phyloP scores from a whole-genome alignment of 805 yeast species.

The Starmera dryadoides region DNA sequence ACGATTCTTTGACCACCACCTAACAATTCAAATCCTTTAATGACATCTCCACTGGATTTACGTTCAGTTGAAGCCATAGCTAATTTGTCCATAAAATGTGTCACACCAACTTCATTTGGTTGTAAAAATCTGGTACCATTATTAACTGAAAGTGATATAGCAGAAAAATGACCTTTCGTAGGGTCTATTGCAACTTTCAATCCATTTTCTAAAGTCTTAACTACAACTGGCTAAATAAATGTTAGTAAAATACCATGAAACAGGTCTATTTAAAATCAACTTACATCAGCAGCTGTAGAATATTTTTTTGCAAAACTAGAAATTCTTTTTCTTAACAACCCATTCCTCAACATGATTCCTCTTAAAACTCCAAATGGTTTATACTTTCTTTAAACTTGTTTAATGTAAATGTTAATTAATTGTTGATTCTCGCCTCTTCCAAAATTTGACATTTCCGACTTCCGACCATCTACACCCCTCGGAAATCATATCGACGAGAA shows the following conservation, averaged over 20 bases:
- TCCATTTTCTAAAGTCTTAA: conserved; percentile 61
- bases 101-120: conserved; percentile 54
- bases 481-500: neutral
- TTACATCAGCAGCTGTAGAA: conserved; percentile 16
- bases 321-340: too few species aligned
- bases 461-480: neutral
- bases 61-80: conserved; percentile 71
- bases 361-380: too few species aligned
- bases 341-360: neutral
- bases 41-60: conserved; percentile 59
- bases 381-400: too few species aligned
- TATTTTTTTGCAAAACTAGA: conserved; percentile 5
- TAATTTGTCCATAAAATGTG: conserved; percentile 79
- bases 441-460: too few species aligned
- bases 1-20: conserved; percentile 96
- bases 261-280: conserved; percentile 8
- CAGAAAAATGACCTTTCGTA: conserved; percentile 85
- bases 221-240: conserved; percentile 6
- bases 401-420: too few species aligned
- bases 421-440: too few species aligned
- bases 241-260: conserved; percentile 14
- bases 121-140: conserved; percentile 88
- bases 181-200: conserved; percentile 77
- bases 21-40: conserved; percentile 62
- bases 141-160: conserved; percentile 80